These are phyloP conservation scores for Phialocephala sp. DNA, from an alignment of 2,329 filamentous ascomycete genomes.

Conservation along the genomic window DNA sequence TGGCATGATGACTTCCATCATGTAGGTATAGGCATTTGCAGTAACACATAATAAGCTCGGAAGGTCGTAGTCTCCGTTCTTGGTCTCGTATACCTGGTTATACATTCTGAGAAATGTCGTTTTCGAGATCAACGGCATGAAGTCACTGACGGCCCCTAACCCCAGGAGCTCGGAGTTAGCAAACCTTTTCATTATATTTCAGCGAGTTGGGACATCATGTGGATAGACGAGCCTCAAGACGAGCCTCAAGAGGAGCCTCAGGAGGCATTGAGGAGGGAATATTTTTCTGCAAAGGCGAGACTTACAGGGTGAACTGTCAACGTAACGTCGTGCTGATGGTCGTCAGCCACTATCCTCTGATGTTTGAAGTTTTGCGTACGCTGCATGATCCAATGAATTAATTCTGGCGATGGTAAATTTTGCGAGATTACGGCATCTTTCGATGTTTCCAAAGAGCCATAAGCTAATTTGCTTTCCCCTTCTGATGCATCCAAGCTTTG, in stretches of 20 bases:
- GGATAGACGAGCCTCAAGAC: too few species aligned
- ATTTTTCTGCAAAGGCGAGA: too few species aligned
- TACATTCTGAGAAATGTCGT: slow-evolving; percentile 4
- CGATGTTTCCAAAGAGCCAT: not conserved
- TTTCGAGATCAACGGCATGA: not conserved
- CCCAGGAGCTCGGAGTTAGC: too few species aligned
- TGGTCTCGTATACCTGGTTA: not conserved
- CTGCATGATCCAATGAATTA: not conserved
- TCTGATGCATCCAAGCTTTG: not conserved
- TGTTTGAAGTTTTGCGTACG: not conserved
- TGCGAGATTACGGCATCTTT: not conserved
- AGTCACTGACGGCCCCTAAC: not conserved
- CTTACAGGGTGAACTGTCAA: not conserved
- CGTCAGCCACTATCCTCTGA: not conserved
- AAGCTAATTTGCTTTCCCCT: not conserved
- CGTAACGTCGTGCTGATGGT: not conserved
- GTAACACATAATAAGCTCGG: not conserved
- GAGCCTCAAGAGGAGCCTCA: too few species aligned
- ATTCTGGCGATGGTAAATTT: not conserved
- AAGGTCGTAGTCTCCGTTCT: not conserved
- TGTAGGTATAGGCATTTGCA: not conserved
- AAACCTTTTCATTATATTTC: too few species aligned
- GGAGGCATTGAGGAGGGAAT: too few species aligned
- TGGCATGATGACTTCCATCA: slow-evolving; percentile 1
- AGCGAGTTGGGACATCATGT: too few species aligned